Evolutionary conservation across 306 rosid genomes (phyloP).

Genomic region (Acacia crassicarpa): DNA sequence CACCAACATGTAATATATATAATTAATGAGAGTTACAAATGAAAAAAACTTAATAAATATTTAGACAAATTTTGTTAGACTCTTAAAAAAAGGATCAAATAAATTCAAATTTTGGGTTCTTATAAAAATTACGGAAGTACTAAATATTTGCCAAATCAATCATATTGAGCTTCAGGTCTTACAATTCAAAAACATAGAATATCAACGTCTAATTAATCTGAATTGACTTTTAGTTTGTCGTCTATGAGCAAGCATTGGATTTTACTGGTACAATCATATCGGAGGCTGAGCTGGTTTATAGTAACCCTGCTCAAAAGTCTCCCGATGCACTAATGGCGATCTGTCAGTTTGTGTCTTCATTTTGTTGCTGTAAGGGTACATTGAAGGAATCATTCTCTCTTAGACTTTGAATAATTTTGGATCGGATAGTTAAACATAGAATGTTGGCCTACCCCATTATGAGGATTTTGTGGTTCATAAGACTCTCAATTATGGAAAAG

Average conservation of each 20-base stretch:
- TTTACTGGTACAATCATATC: constrained; percentile 4
- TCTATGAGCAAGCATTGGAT: constrained; percentile 6
- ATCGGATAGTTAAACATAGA: constrained; percentile 4
- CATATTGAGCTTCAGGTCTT: constrained; percentile 13
- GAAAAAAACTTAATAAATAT: too few relatives aligned
- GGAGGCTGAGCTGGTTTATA: constrained; percentile 4
- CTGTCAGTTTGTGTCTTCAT: constrained; percentile 18
- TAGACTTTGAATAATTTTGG: constrained; percentile 8
- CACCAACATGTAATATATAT: too few relatives aligned
- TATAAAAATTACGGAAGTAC: too few relatives aligned
- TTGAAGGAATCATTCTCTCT: constrained; percentile 14
- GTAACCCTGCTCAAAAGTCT: constrained; percentile 2
- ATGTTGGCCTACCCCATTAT: constrained; percentile 5
- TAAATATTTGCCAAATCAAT: constrained; percentile 10
- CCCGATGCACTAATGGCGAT: constrained; percentile 7
- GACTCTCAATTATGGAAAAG: constrained; percentile 14
- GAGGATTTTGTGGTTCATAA: constrained; percentile 17
- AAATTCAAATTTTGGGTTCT: too few relatives aligned
- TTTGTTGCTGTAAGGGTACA: neutral
- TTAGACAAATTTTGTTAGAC: too few relatives aligned
- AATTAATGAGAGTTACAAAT: too few relatives aligned
- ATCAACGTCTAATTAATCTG: constrained; percentile 22
- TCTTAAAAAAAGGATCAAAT: too few relatives aligned
- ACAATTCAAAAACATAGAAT: neutral
- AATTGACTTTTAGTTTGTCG: constrained; percentile 19